Conservation (phyloP, 768 basidiomycete species). For the Termitomyces sp. region DNA sequence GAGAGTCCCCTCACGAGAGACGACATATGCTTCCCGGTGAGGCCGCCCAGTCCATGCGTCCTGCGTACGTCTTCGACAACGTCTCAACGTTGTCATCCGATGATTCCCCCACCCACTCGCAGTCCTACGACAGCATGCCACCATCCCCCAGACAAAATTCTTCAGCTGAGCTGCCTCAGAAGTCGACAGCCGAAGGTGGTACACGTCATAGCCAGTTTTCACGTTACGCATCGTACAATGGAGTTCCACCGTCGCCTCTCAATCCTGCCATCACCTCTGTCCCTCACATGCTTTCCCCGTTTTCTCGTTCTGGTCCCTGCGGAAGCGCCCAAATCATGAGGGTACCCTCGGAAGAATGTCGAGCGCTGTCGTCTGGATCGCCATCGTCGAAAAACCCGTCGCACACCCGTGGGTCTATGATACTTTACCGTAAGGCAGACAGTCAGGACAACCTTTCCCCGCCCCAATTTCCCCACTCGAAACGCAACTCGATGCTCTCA, state of each 20-base stretch:
- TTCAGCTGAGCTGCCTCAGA: not conserved
- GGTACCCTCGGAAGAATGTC: conserved; percentile 18
- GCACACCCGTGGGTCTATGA: conserved; percentile 25
- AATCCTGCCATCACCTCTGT: conserved; percentile 11
- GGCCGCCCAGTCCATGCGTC: conserved; percentile 8
- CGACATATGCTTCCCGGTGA: conserved; percentile 13
- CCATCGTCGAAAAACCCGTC: not conserved
- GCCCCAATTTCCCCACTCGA: conserved; percentile 18
- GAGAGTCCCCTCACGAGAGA: conserved; percentile 12
- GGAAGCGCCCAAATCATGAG: conserved; percentile 13
- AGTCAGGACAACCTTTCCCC: conserved; percentile 29
- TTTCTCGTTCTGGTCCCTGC: conserved; percentile 15
- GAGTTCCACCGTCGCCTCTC: conserved; percentile 12
- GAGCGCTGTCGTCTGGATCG: conserved; percentile 9
- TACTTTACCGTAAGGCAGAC: conserved; percentile 29
- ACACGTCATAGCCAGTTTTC: conserved; percentile 6
- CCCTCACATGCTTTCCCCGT: conserved; percentile 14
- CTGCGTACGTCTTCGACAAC: conserved; percentile 2
- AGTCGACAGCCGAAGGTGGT: not conserved
- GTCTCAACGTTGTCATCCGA: not conserved
- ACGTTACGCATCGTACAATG: conserved; percentile 8
- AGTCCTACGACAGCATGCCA: not conserved
- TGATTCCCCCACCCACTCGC: not conserved
- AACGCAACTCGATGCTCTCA: conserved; percentile 28
- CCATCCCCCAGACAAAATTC: not conserved